Base-by-base conservation (phyloP, 2,329 filamentous ascomycete genomes). In the Didymella segeticola region DNA sequence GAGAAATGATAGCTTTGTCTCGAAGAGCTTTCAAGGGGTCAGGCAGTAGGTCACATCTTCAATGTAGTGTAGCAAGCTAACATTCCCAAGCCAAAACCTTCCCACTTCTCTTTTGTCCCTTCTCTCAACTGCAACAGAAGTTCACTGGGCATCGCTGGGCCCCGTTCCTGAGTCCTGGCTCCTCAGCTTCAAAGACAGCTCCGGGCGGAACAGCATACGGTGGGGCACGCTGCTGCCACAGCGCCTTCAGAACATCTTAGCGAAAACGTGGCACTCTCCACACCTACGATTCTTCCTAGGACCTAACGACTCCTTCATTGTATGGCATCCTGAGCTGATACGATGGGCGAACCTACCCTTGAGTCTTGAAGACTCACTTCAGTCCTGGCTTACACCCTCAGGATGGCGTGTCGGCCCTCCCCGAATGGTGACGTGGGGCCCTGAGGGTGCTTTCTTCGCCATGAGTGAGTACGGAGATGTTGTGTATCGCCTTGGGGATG, bases 391-490 rank as follows among this genome's bases (percentile, higher is more conserved):
- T 15, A 73, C 69, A n/a, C 72, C 72, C 9, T 60, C 67, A 0
- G 72, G 72, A 20, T 75, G 72, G 72, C 67, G 65, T n/a, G 64
- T 64, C 4, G 72, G 72, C 0, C 68, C 72, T 1, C 72, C 72
- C 2, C 53, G 69, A 4, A 64, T 71, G 14, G 65, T 72, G 3
- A 67, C 64, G 1, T 72, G 71, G 69, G 70, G 71, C 0, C 57
- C 56, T 8, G 56, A 66, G 10, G 66, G 65, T n/a, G 67, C 71
- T 4, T 74, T 67, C 50, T 74, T 75, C 39, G 68, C 70, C 6
- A 67, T 74, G 62, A 74, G 70, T 37, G 71, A 75, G 50, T 74
- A 74, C 31, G 72, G 69, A 2, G 66, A 71, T 29, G 68, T 72
- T 0, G 64, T 63, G 1, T 73, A 68, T 29, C 41, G 61, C 1